Percentiles rank a stretch among this genome's conserved stretches.
Evolutionary conservation across 345 rosid species (phyloP).

Genomic region (Ceriops decandra): DNA sequence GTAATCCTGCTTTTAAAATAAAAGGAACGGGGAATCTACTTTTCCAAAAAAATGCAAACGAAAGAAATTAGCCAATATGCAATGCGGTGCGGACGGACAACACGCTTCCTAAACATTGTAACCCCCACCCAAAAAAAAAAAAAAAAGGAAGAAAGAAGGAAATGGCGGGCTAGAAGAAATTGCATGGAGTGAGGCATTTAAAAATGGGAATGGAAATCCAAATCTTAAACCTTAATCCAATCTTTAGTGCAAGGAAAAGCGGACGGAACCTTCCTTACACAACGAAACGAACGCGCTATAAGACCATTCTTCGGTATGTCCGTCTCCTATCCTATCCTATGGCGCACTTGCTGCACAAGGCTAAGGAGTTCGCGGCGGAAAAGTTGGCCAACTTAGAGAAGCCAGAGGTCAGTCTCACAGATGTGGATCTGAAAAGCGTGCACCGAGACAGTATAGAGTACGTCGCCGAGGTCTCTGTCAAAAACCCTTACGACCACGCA

Average conservation of each 20-base stretch:
- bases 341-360: slow-evolving; percentile 33
- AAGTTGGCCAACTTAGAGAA: slow-evolving; percentile 58
- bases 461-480: slow-evolving; percentile 60
- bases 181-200: neutral
- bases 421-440: slow-evolving; percentile 54
- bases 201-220: neutral
- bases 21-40: no score
- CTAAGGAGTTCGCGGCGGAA: slow-evolving; percentile 67
- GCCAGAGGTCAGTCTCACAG: slow-evolving; percentile 66
- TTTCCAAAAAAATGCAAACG: no score
- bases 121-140: neutral
- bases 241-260: neutral
- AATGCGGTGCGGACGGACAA: no score
- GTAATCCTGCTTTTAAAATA: no score
- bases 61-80: no score
- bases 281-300: neutral
- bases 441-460: slow-evolving; percentile 57
- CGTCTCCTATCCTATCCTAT: neutral
- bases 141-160: no score
- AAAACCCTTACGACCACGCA: slow-evolving; percentile 62
- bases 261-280: neutral
- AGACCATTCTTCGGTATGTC: neutral
- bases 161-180: no score
- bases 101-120: neutral
- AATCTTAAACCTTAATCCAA: neutral